These are phyloP conservation scores for Phaeoacremonium minimum DNA, from an alignment of 2,329 filamentous ascomycete genomes.

Conservation along the genomic window DNA sequence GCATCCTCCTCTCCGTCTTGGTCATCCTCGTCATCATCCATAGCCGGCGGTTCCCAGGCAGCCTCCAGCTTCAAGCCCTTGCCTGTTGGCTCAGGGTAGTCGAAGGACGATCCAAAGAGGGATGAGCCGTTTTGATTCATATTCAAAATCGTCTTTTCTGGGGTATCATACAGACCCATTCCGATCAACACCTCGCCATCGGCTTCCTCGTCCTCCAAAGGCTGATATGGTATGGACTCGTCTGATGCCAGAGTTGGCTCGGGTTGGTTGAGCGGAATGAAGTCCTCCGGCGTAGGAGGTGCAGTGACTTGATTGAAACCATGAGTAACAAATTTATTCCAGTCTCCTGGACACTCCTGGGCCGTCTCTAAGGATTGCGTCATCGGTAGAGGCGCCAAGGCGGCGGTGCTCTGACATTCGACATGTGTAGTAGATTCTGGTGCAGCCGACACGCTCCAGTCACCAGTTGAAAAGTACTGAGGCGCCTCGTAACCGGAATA, in stretches of 20 bases:
- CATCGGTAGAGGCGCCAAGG: too few relatives aligned
- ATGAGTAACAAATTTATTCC: too few relatives aligned
- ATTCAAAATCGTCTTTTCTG: conserved; percentile 51
- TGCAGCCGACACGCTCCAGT: conserved; percentile 23
- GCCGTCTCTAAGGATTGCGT: too few relatives aligned
- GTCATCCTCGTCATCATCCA: conserved; percentile 54
- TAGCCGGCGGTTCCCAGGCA: conserved; percentile 67
- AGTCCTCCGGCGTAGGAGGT: conserved; percentile 57
- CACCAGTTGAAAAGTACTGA: conserved; percentile 33
- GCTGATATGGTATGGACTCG: conserved; percentile 42
- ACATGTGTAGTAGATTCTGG: not conserved
- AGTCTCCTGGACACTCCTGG: too few relatives aligned
- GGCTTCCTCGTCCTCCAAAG: conserved; percentile 45
- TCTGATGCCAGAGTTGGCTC: conserved; percentile 41
- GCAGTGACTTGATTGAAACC: conserved; percentile 41
- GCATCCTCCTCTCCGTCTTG: conserved; percentile 36
- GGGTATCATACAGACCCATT: conserved; percentile 75
- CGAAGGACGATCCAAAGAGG: conserved; percentile 47
- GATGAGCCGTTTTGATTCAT: conserved; percentile 46
- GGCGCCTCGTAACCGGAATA: conserved; percentile 32
- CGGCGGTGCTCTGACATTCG: not conserved
- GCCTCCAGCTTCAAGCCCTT: conserved; percentile 80
- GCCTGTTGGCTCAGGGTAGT: conserved; percentile 46
- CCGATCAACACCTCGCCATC: conserved; percentile 72
- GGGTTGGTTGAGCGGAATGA: conserved; percentile 45